These are phyloP conservation scores for Cerioporus squamosus DNA, from an alignment of 1,284 basidiomycete species.

Conservation along the genomic window DNA sequence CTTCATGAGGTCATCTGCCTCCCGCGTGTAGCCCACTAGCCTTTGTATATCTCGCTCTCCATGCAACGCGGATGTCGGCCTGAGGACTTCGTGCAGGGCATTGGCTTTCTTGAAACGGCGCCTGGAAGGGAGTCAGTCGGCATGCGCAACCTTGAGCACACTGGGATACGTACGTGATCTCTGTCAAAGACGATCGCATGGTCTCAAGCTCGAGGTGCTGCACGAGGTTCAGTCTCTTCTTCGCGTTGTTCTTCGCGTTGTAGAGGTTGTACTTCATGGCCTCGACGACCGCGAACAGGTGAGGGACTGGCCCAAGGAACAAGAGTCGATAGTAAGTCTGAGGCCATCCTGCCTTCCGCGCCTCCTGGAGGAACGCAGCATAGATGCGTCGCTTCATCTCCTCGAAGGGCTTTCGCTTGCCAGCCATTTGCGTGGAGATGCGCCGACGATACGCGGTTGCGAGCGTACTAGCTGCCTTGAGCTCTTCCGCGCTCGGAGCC, in stretches of 20 bases:
- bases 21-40: conserved; percentile 17
- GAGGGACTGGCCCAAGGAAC: conserved; percentile 55
- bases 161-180: conserved; percentile 22
- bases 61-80: conserved; percentile 26
- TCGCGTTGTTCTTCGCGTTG: conserved; percentile 39
- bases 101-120: conserved; percentile 18
- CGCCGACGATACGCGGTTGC: no score
- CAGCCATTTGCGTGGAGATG: no score
- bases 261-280: conserved; percentile 32
- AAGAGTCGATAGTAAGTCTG: conserved; percentile 42
- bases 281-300: conserved; percentile 50
- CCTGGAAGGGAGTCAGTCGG: conserved; percentile 7
- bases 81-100: conserved; percentile 21
- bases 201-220: conserved; percentile 40
- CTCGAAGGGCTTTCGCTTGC: not conserved
- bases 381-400: conserved; percentile 14
- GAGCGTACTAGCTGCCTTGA: no score
- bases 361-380: conserved; percentile 36
- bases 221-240: conserved; percentile 35
- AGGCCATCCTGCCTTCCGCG: conserved; percentile 39
- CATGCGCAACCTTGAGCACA: not conserved
- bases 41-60: conserved; percentile 20
- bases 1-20: conserved; percentile 18
- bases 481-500: no score
- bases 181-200: conserved; percentile 34